phyloP scores from a whole-genome alignment of 441 rosid genomes.

The California macrophylla region DNA sequence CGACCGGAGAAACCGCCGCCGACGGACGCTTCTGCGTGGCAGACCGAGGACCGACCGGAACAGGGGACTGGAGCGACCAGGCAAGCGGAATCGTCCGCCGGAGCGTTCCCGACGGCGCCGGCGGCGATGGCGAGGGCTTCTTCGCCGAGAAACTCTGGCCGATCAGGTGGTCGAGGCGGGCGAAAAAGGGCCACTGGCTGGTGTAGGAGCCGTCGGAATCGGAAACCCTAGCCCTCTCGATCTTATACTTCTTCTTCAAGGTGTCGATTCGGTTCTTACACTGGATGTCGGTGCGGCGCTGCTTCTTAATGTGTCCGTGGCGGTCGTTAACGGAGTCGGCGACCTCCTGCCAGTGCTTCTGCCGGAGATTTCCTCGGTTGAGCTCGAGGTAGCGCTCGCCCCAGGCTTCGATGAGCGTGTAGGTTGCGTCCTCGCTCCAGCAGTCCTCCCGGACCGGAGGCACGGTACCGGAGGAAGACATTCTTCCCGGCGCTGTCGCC shows the following conservation, averaged over 20 bases:
- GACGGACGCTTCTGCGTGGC: slow-evolving; percentile 11
- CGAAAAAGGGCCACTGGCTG: slow-evolving; percentile 23
- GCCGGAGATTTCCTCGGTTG: slow-evolving; percentile 22
- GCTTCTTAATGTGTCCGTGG: slow-evolving; percentile 12
- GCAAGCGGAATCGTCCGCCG: not conserved
- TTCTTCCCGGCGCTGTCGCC: not conserved
- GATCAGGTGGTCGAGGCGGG: slow-evolving; percentile 17
- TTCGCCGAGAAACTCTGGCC: slow-evolving; percentile 14
- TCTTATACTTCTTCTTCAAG: slow-evolving; percentile 66
- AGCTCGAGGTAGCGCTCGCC: slow-evolving; percentile 20
- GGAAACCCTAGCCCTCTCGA: slow-evolving; percentile 43
- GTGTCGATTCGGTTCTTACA: slow-evolving; percentile 79
- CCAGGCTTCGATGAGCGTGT: slow-evolving; percentile 23
- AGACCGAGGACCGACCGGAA: slow-evolving; percentile 22
- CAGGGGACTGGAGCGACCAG: slow-evolving; percentile 9
- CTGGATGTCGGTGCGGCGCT: slow-evolving; percentile 50
- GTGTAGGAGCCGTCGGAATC: slow-evolving; percentile 10
- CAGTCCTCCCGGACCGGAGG: slow-evolving; percentile 22
- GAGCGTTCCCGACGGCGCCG: not conserved
- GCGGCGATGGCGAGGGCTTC: slow-evolving; percentile 1
- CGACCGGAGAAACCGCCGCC: not conserved
- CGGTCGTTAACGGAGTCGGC: slow-evolving; percentile 24
- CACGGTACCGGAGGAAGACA: not conserved
- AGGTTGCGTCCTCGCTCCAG: slow-evolving; percentile 22
- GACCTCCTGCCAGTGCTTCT: slow-evolving; percentile 25